phyloP scores from a whole-genome alignment of 2,329 filamentous ascomycete species.

The Stenocarpella maydis region DNA sequence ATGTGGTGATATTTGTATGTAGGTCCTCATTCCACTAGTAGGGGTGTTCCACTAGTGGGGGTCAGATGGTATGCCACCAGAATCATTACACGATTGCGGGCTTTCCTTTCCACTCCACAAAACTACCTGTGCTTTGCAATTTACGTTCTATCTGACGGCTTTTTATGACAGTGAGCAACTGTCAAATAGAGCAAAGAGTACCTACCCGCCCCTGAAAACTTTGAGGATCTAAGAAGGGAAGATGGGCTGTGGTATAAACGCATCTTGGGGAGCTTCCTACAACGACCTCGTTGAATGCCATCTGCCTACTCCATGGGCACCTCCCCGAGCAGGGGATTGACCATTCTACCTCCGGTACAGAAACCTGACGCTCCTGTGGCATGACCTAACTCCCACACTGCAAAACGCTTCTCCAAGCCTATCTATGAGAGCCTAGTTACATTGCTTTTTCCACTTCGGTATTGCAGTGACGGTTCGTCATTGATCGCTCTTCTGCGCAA shows the following conservation, averaged over 20 bases:
- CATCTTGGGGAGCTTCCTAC: background rate
- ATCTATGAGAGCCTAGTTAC: background rate
- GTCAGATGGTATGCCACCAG: too few relatives aligned
- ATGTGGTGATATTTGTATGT: too few relatives aligned
- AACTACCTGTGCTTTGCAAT: background rate
- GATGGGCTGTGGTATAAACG: background rate
- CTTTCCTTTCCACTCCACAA: background rate
- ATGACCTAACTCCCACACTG: background rate
- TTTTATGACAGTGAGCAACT: background rate
- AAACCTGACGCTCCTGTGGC: background rate
- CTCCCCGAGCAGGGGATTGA: too few relatives aligned
- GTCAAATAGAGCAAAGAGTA: background rate
- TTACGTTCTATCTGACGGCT: background rate
- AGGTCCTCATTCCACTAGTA: too few relatives aligned
- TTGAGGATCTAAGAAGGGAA: background rate
- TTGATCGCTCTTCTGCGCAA: background rate
- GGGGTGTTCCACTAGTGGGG: too few relatives aligned
- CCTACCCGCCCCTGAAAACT: background rate
- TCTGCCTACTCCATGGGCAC: background rate
- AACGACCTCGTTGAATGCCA: too few relatives aligned
- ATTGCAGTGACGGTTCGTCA: background rate
- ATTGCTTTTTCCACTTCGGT: background rate
- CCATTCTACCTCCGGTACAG: too few relatives aligned
- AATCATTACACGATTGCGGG: background rate
- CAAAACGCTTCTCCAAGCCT: background rate